Base-by-base conservation (phyloP, 352 stramenopile genomes). In the Blastocystis sp. region DNA sequence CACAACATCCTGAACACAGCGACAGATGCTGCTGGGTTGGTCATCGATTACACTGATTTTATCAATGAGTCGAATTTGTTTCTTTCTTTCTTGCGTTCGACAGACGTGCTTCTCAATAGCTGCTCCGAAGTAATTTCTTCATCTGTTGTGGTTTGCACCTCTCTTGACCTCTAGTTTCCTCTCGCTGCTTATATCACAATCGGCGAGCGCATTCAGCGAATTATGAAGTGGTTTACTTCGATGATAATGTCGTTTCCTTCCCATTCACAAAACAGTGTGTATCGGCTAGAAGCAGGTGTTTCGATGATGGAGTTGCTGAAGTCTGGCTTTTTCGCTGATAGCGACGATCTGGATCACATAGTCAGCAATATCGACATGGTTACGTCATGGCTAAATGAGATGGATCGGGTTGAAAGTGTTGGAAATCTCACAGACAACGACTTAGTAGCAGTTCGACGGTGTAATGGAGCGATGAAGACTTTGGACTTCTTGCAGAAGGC, bases 1-100 rank as follows among this genome's bases (percentile, higher is more conserved):
- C 97, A 99, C 93, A 99, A 99, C 91, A 92, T 99, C 68, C 95
- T 98, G 90, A 95, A 93, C 1, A 93, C 96, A 29, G 94, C 93
- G 0, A 97, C 94, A 54, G 96, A 99, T 9, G 95, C 95, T 8
- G 95, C 96, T 6, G 98, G 95, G 8, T 98, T 98, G 90, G 93
- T 23, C 5, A 80, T 62, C 70, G 64, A 37, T 15, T 53, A 64
- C 13, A 7, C 18, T 23, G 23, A 80, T 5, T 62, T 80, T 53
- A 23, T 13, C 13, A 20, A 34, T 3, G 20, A 62, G 26, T 64
- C 50, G 23, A 47, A 62, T 29, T 6, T 20, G 26, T 80, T 66
- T 62, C 26, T 63, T 3, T 7, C 8, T 4, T 80, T 64, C 8
- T 20, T 80, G 20, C n/a, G 20, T 62, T 47, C 64, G 3, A 23